Evolutionary conservation across 331 rosid genomes (phyloP).

Genomic region (Malus hybrid): DNA sequence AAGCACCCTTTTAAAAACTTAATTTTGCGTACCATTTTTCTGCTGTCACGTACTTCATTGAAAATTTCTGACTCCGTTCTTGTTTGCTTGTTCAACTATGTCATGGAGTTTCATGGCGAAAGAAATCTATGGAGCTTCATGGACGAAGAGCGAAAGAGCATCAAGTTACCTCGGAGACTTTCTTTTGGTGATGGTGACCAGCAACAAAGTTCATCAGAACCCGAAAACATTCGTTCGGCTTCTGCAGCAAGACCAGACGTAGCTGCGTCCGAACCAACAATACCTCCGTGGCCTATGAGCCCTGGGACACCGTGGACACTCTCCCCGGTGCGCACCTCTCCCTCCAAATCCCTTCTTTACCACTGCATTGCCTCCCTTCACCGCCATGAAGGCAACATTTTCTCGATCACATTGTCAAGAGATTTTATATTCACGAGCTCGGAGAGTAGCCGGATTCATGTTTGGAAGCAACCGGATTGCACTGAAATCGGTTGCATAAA

Average conservation of each 20-base stretch:
- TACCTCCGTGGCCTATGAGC: slow-evolving; percentile 24
- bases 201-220: slow-evolving; percentile 14
- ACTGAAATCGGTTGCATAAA: slow-evolving; percentile 32
- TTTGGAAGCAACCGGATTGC: slow-evolving; percentile 41
- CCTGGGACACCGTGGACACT: slow-evolving; percentile 38
- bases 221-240: slow-evolving; percentile 9
- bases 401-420: slow-evolving; percentile 24
- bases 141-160: slow-evolving; percentile 31
- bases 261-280: slow-evolving; percentile 18
- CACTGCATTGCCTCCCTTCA: slow-evolving; percentile 46
- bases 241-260: slow-evolving; percentile 22
- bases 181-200: slow-evolving; percentile 20
- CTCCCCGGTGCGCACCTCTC: slow-evolving; percentile 29
- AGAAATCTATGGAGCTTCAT: slow-evolving; percentile 24
- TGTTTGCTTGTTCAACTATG: not conserved
- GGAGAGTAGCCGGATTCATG: slow-evolving; percentile 29
- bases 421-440: slow-evolving; percentile 38
- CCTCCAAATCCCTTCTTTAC: slow-evolving; percentile 31
- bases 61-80: not conserved
- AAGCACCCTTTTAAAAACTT: not conserved
- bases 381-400: slow-evolving; percentile 39
- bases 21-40: not conserved
- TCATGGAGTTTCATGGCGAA: slow-evolving; percentile 33
- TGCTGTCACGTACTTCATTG: not conserved
- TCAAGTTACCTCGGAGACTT: slow-evolving; percentile 28